Evolutionary conservation across 140 eudicot species (phyloP).

Genomic region (Stevia rebaudiana): DNA sequence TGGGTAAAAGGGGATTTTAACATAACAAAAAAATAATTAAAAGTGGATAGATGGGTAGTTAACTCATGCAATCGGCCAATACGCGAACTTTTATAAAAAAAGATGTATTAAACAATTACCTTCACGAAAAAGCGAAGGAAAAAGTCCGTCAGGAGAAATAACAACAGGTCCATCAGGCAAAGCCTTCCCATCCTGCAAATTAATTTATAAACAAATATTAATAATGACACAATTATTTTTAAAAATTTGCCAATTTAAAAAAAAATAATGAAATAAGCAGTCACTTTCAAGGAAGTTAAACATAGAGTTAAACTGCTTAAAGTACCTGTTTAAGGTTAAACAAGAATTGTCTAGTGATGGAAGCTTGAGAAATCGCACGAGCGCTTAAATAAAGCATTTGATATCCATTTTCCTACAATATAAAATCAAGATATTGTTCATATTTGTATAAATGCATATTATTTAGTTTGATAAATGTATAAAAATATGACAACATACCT

Average conservation of each 20-base stretch:
- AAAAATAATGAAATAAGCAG: not conserved
- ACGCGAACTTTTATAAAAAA: not conserved
- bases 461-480: not conserved
- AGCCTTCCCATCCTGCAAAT: constrained; percentile 77
- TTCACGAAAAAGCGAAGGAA: constrained; percentile 94
- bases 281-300: not conserved
- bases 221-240: not conserved
- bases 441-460: not conserved
- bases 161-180: constrained; percentile 98
- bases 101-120: constrained; percentile 38
- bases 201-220: not conserved
- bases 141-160: constrained; percentile 94
- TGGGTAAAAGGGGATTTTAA: not conserved
- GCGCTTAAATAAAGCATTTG: constrained; percentile 92
- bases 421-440: constrained; percentile 16
- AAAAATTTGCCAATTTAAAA: not conserved
- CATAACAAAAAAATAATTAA: not conserved
- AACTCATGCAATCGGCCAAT: not conserved
- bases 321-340: constrained; percentile 84
- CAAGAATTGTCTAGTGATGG: constrained; percentile 71
- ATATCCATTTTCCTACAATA: constrained; percentile 93
- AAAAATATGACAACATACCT: constrained; percentile 48
- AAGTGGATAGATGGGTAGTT: not conserved
- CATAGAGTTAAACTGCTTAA: not conserved
- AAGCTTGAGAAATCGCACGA: constrained; percentile 89